Evolutionary conservation across 164 flowering plant genomes (phyloP), one percentile per base, ranked within the genome.

Genomic region (Magnolia changhungtana): DNA sequence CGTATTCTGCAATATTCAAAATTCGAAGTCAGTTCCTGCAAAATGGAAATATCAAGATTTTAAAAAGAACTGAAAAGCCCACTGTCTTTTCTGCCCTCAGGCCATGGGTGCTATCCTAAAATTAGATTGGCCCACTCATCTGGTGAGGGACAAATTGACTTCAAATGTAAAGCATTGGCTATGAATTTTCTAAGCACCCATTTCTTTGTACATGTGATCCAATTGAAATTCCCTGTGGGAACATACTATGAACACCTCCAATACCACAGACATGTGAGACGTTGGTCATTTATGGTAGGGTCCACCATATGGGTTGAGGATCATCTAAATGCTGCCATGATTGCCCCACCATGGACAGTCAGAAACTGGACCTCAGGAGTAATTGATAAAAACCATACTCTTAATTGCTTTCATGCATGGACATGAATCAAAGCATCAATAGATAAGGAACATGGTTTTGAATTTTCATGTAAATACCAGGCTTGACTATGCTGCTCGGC

Each of bases 401-500:
- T 68, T 16, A 31, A 18, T 11, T 14, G n/a, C 29, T 68, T 68
- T 68, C n/a, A 6, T 24, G 50, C 50, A 16, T 29, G 19, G 16
- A 50, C 64, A 24, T 29, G 8, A 19, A 50, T 49, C 10, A 50
- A 45, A 58, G 13, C 50, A 23, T 9, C 27, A 74, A 55, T 8
- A 5, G 13, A 61, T 16, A 61, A 63, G 61, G 68, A 23, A 76
- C 13, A 37, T 63, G 11, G 2, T 11, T 4, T 58, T 51, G 61
- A 37, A 55, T 55, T 55, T 55, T 55, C 18, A 11, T 16, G 69
- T 14, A 52, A 23, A 1, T 84, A 95, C 98, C 98, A 84, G 99
- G 97, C 67, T 82, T 88, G 74, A 93, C 85, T 63, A 91, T 75
- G 63, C 80, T 90, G 85, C 90, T 88, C 23, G 98, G 98, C 72